These are phyloP conservation scores for Colletotrichum sp. DNA, from an alignment of 2,329 filamentous ascomycete genomes.

Conservation along the genomic window DNA sequence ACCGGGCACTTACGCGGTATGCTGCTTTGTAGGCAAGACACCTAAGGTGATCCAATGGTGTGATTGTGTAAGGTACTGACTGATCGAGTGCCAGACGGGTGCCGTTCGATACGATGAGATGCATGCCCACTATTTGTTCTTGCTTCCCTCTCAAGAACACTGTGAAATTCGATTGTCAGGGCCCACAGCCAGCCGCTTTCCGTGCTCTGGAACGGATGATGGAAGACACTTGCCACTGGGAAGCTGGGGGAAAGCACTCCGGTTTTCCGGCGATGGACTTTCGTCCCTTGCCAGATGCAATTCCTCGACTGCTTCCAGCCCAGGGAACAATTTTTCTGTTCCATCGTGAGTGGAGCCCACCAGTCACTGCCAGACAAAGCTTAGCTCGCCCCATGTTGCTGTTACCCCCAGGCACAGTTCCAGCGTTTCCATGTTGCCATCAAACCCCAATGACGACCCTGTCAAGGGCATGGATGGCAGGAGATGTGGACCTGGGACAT, in stretches of 20 bases:
- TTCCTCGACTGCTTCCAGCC: background rate
- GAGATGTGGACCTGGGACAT: background rate
- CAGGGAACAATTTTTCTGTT: background rate
- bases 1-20: background rate
- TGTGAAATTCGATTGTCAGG: background rate
- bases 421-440: background rate
- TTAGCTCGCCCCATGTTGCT: background rate
- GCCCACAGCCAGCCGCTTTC: background rate
- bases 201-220: background rate
- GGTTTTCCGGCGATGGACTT: background rate
- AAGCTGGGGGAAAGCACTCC: background rate
- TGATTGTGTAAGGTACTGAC: background rate
- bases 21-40: background rate
- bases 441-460: background rate
- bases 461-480: background rate
- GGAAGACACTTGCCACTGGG: background rate
- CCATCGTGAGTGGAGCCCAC: background rate
- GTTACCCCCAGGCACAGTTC: background rate
- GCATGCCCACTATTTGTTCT: background rate
- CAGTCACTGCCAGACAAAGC: slow-evolving; percentile 2
- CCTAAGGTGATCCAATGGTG: background rate
- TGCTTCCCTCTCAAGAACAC: background rate
- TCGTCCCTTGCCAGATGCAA: background rate
- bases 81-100: background rate
- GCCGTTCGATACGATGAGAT: background rate